Conservation (phyloP, 2,329 filamentous ascomycete species). For the Madurella mycetomatis region DNA sequence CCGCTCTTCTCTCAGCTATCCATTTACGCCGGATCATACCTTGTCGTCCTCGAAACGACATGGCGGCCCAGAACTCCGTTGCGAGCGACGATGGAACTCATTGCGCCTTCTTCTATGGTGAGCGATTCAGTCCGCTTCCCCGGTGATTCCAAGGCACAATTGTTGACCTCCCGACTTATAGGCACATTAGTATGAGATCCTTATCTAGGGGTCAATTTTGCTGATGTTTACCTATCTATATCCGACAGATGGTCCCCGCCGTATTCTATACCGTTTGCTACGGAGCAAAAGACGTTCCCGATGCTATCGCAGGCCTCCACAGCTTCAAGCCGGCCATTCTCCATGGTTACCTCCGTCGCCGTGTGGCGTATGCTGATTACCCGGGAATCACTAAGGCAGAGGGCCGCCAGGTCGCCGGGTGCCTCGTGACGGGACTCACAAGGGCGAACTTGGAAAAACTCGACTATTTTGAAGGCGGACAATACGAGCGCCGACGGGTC, state of each 20-base stretch:
- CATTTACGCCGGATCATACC: too few species aligned
- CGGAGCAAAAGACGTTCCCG: conserved; percentile 45
- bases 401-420: conserved; percentile 63
- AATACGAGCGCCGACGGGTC: conserved; percentile 60
- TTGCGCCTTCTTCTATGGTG: conserved; percentile 53
- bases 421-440: conserved; percentile 73
- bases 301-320: conserved; percentile 52
- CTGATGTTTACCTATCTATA: neutral
- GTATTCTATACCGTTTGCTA: conserved; percentile 85
- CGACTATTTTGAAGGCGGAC: conserved; percentile 74
- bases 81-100: conserved; percentile 18
- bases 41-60: neutral
- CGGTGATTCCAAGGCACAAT: neutral
- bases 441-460: conserved; percentile 69
- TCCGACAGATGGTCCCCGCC: conserved; percentile 66
- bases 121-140: neutral
- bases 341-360: conserved; percentile 63
- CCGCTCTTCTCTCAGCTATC: too few species aligned
- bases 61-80: conserved; percentile 4
- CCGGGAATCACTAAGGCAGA: conserved; percentile 65
- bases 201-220: neutral
- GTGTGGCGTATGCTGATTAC: conserved; percentile 69
- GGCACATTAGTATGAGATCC: conserved; percentile 35
- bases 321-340: conserved; percentile 72
- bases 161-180: conserved; percentile 27